Conservation (phyloP, 2,329 filamentous ascomycete genomes). For the Leptographium wingfieldii region DNA sequence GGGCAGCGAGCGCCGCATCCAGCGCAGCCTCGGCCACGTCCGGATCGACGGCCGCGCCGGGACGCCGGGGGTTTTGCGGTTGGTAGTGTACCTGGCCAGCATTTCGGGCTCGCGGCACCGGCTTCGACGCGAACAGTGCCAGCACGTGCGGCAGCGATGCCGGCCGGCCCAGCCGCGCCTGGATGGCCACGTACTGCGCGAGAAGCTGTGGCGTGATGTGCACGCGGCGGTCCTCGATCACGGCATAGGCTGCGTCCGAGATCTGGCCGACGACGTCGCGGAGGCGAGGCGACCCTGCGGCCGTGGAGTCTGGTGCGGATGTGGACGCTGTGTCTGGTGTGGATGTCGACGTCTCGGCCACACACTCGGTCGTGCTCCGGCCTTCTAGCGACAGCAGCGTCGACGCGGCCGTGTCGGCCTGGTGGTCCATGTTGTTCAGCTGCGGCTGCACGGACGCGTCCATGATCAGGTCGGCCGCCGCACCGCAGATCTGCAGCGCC, state of each 20-base stretch:
- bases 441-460: conserved; percentile 27
- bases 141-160: conserved; percentile 71
- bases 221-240: conserved; percentile 63
- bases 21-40: conserved; percentile 61
- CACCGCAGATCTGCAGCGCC: conserved; percentile 32
- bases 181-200: conserved; percentile 61
- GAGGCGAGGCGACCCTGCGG: conserved; percentile 13
- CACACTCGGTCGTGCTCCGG: background rate
- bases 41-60: conserved; percentile 60
- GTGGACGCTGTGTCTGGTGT: background rate
- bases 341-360: background rate
- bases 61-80: conserved; percentile 52
- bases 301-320: background rate
- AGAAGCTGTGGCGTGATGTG: conserved; percentile 68
- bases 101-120: conserved; percentile 17
- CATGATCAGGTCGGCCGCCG: conserved; percentile 24
- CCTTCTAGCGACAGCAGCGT: conserved; percentile 35
- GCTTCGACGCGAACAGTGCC: conserved; percentile 72
- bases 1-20: conserved; percentile 64
- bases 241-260: conserved; percentile 50
- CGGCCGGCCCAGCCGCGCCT: conserved; percentile 59
- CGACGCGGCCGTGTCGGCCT: conserved; percentile 35
- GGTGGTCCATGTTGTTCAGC: conserved; percentile 24
- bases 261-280: conserved; percentile 37
- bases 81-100: conserved; percentile 17